phyloP scores from a whole-genome alignment of 106 monocot species.

The Acorus calamus region DNA sequence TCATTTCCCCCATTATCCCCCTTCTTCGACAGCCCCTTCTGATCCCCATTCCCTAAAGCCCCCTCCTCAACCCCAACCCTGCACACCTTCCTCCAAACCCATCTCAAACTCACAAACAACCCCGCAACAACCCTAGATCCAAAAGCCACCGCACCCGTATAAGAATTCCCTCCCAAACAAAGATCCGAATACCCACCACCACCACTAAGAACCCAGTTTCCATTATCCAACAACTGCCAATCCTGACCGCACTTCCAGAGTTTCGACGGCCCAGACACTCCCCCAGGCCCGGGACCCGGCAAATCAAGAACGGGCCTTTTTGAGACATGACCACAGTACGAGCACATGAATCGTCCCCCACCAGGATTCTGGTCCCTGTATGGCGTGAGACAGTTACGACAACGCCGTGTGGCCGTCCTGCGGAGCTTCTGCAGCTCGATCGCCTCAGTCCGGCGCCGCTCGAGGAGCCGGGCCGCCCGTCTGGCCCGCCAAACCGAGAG shows the following conservation, averaged over 20 bases:
- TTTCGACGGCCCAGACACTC: constrained; percentile 12
- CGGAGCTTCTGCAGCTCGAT: constrained; percentile 58
- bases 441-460: constrained; percentile 32
- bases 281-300: constrained; percentile 12
- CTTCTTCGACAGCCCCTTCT: constrained; percentile 27
- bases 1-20: constrained; percentile 43
- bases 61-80: constrained; percentile 32
- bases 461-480: constrained; percentile 43
- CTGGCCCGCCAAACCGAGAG: constrained; percentile 49
- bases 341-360: constrained; percentile 67
- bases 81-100: constrained; percentile 36
- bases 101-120: constrained; percentile 26
- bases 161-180: constrained; percentile 29
- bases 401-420: constrained; percentile 45
- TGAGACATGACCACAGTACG: constrained; percentile 62
- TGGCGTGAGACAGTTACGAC: constrained; percentile 57
- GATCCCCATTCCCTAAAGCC: constrained; percentile 26
- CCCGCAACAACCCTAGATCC: constrained; percentile 15
- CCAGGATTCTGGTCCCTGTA: constrained; percentile 65
- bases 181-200: constrained; percentile 5
- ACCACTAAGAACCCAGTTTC: constrained; percentile 17
- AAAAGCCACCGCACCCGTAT: constrained; percentile 20
- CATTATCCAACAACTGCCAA: constrained; percentile 11
- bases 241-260: constrained; percentile 42
- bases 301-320: constrained; percentile 60